phyloP scores from a whole-genome alignment of 192 early-diverging fungal genomes.

The Podila clonocystis region DNA sequence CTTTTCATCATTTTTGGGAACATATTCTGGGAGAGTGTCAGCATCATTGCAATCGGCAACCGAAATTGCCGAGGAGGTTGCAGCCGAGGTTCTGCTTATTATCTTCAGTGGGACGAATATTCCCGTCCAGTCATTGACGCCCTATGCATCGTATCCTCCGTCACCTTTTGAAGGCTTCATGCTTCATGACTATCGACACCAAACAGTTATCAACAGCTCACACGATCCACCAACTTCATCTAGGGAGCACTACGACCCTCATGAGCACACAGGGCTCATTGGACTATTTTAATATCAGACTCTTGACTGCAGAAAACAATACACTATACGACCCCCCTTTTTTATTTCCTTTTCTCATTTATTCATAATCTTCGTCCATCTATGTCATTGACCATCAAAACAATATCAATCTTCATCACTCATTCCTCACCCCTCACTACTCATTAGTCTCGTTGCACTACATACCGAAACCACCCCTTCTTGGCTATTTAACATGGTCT shows the following conservation, averaged over 20 bases:
- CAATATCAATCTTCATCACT: background rate
- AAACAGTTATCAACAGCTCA: constrained; percentile 11
- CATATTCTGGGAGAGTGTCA: constrained; percentile 24
- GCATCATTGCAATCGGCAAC: constrained; percentile 37
- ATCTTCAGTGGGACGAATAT: constrained; percentile 40
- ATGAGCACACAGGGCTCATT: background rate
- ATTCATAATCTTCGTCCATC: background rate
- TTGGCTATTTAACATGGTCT: too few species aligned
- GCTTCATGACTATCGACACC: constrained; percentile 9
- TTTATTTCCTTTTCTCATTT: background rate
- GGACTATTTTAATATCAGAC: constrained; percentile 31
- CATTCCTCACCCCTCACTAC: too few species aligned
- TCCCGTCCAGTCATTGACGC: constrained; percentile 20
- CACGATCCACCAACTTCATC: constrained; percentile 14
- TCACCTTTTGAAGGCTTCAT: constrained; percentile 31
- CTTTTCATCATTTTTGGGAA: background rate
- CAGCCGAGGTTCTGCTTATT: constrained; percentile 43
- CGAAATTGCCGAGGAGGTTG: constrained; percentile 43
- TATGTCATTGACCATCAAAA: too few species aligned
- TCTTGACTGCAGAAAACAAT: too few species aligned
- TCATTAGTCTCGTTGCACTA: too few species aligned
- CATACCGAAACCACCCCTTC: too few species aligned
- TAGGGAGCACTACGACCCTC: background rate
- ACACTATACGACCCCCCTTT: too few species aligned
- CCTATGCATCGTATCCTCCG: constrained; percentile 37